A percentile compares a stretch with the other conserved stretches of the same genome.
Evolutionary conservation across 768 basidiomycete species (phyloP).

Genomic region (Tylopilus vinaceipallidus): DNA sequence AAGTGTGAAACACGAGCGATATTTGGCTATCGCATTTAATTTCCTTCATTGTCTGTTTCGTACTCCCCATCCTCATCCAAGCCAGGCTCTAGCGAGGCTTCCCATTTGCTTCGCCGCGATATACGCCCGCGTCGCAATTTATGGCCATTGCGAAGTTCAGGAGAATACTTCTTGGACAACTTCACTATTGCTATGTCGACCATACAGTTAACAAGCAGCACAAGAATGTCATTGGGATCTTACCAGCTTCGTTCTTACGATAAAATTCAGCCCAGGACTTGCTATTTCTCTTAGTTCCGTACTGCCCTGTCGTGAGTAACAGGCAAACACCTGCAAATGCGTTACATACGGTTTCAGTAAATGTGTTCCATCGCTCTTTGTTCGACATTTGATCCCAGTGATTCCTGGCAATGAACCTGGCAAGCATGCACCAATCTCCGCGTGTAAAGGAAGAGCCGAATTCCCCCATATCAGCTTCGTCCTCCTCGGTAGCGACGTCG

Average conservation of each 20-base stretch:
- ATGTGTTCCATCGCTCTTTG: conserved; percentile 56
- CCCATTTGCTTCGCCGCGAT: conserved; percentile 22
- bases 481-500: conserved; percentile 27
- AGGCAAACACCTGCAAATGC: not conserved
- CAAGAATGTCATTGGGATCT: conserved; percentile 16
- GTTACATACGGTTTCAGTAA: conserved; percentile 46
- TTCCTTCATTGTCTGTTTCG: conserved; percentile 19
- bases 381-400: conserved; percentile 41
- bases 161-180: conserved; percentile 28
- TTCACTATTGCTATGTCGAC: conserved; percentile 20
- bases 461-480: conserved; percentile 48
- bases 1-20: not conserved
- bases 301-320: conserved; percentile 34
- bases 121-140: conserved; percentile 21
- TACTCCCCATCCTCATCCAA: conserved; percentile 21
- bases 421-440: conserved; percentile 62
- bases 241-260: conserved; percentile 50
- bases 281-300: conserved; percentile 44
- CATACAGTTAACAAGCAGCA: conserved; percentile 6
- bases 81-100: not conserved
- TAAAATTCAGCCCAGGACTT: conserved; percentile 66
- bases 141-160: conserved; percentile 6
- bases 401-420: conserved; percentile 54
- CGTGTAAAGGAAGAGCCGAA: conserved; percentile 48
- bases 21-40: conserved; percentile 1